Percentiles rank a stretch among this genome's conserved stretches.
Evolutionary conservation across 257 asterid species (phyloP).

Genomic region (Asclepias syriaca): DNA sequence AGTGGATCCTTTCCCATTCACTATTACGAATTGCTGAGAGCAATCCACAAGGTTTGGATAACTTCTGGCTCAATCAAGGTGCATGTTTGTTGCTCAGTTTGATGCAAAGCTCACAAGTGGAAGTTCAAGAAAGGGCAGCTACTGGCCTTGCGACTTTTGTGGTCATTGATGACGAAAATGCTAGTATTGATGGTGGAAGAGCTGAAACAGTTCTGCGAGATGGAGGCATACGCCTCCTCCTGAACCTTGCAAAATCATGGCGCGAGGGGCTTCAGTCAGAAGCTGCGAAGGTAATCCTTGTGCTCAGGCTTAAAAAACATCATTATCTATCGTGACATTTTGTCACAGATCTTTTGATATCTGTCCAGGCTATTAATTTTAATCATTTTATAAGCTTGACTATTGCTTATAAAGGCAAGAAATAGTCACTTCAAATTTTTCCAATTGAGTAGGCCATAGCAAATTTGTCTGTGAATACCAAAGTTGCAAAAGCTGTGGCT

Average conservation of each 20-base stretch:
- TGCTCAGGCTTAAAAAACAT: conserved; percentile 4
- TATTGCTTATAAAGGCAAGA: conserved; percentile 2
- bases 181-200: conserved; percentile 63
- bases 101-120: conserved; percentile 72
- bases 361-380: not conserved
- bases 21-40: conserved; percentile 76
- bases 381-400: not conserved
- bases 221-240: conserved; percentile 60
- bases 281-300: conserved; percentile 63
- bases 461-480: conserved; percentile 67
- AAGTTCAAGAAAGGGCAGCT: conserved; percentile 89
- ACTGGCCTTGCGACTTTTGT: conserved; percentile 76
- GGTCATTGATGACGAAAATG: conserved; percentile 77
- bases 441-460: conserved; percentile 65
- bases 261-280: conserved; percentile 81
- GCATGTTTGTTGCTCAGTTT: conserved; percentile 55
- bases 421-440: conserved; percentile 1
- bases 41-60: conserved; percentile 65
- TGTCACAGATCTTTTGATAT: not conserved
- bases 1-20: conserved; percentile 64
- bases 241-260: conserved; percentile 76
- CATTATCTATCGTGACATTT: not conserved
- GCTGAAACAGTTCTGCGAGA: conserved; percentile 70
- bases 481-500: conserved; percentile 84
- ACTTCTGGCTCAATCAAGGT: conserved; percentile 82